Base-by-base conservation (phyloP, 352 stramenopile species). In the Globisporangium spiculum region DNA sequence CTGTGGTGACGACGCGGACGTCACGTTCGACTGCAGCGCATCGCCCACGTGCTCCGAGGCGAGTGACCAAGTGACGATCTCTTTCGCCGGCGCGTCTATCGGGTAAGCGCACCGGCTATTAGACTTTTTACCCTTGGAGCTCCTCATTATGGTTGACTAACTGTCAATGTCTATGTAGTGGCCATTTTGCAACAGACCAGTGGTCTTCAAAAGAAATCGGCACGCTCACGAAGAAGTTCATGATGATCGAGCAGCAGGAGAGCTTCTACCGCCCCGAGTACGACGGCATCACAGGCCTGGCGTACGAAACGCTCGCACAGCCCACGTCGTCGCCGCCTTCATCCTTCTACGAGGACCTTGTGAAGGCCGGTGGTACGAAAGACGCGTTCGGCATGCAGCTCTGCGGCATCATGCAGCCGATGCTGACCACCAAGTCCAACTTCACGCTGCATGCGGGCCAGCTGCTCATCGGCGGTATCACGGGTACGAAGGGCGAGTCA, bases 281-380 rank as follows among this genome's bases (percentile, higher is more conserved):
- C 63, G 86, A 93, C 61, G 88, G 88, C 10, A 92, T 95, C 63
- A 89, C 87, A 14, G 88, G 88, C 0, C 67, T 95, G 46, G 88
- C 84, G 4, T 95, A 90, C 68, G 65, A 80, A 10, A 68, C 73
- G 0, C 67, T 95, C 7, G 81, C 79, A 12, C 75, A 84, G 41
- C 81, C 87, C 0, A 74, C 71, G 12, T 65, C 57, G 41, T 61
- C 67, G 20, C 76, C 75, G 4, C 70, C 82, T 14, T 65, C 74
- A n/a, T 88, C 84, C 27, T 73, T 92, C 54, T 89, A 90, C 67
- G 68, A 86, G 24, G 74, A 81, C 30, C 67, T 93, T 1, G 76
- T 92, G 32, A 48, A 68, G 2, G 73, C 72, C 5, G 77, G 72
- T 20, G 72, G 70, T 10, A 83, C 75, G 20, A 59, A 66, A n/a